Evolutionary conservation across 2,329 filamentous ascomycete species (phyloP), one percentile per base, ranked within the genome.

Genomic region (Drechslera avenae): DNA sequence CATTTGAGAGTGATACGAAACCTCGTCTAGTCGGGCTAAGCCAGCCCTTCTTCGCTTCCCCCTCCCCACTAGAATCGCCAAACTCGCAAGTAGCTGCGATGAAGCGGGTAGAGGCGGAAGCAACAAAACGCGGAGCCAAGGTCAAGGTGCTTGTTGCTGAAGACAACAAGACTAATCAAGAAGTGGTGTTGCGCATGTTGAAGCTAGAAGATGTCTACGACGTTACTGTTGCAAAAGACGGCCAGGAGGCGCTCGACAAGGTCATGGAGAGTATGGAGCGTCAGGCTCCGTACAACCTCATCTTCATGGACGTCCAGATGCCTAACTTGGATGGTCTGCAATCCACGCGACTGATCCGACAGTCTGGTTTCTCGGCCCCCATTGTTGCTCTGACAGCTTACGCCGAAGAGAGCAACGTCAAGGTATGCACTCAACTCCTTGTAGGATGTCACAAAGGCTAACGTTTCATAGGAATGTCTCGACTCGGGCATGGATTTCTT

Each of bases 251-350:
- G 0, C 90, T 91, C 52, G 91, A 96, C 55, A 79, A 88, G 21
- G 91, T 96, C 59, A 92, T 91, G 69, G 85, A 85, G 13, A 88
- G 86, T 57, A 94, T 96, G 88, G 84, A 86, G 41, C 82, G 82
- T 21, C 82, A 86, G 44, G 80, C 83, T 46, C 82, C 83, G 2
- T 96, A 93, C 68, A 90, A 96, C 61, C 80, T 97, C 19, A 93
- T 97, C 56, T 94, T 96, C 68, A 97, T 96, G 92, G 92, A 97
- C 64, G 88, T 96, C 6, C 90, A 85, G 63, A 97, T 97, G 92
- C 92, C 92, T 3, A 95, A 94, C 56, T 82, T 97, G 12, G 91
- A 96, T 66, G 92, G 92, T 1, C 77, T 97, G 18, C 88, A 96
- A 69, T 92, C 88, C 39, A 96, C 92, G 1, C 83, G 87, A 8